phyloP scores from a whole-genome alignment of 441 rosid species.

The Isatis lusitanica region DNA sequence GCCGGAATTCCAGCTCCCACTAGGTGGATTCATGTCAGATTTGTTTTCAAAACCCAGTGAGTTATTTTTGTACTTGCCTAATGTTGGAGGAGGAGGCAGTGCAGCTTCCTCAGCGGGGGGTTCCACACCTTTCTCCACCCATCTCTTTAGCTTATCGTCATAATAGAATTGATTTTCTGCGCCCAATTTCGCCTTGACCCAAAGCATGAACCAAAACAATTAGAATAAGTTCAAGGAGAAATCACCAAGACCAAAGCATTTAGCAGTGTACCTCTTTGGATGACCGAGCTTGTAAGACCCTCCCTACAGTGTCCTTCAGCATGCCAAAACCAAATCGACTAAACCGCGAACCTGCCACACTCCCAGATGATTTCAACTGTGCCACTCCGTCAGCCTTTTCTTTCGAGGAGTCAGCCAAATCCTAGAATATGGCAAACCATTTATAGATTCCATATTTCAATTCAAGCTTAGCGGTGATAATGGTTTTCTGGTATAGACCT shows the following conservation, averaged over 20 bases:
- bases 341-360: constrained; percentile 69
- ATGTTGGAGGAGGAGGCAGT: constrained; percentile 84
- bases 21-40: constrained; percentile 50
- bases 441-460: neutral
- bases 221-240: constrained; percentile 15
- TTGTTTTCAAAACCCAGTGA: constrained; percentile 60
- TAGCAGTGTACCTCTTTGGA: constrained; percentile 64
- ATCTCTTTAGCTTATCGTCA: constrained; percentile 94
- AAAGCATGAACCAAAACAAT: constrained; percentile 17
- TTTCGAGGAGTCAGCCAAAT: constrained; percentile 55
- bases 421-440: constrained; percentile 25
- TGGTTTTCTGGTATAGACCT: constrained; percentile 48
- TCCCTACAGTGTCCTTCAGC: constrained; percentile 83
- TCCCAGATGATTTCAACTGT: constrained; percentile 57
- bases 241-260: constrained; percentile 13
- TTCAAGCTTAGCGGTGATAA: neutral
- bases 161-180: constrained; percentile 84
- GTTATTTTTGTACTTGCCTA: constrained; percentile 65
- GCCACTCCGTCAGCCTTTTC: constrained; percentile 47
- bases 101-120: constrained; percentile 81
- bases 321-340: constrained; percentile 73
- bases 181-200: constrained; percentile 87
- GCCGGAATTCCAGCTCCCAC: constrained; percentile 54
- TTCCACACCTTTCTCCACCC: constrained; percentile 97
- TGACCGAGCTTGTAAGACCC: constrained; percentile 73